Conservation (phyloP, 345 rosid species). For the Melaleuca alternifolia region DNA sequence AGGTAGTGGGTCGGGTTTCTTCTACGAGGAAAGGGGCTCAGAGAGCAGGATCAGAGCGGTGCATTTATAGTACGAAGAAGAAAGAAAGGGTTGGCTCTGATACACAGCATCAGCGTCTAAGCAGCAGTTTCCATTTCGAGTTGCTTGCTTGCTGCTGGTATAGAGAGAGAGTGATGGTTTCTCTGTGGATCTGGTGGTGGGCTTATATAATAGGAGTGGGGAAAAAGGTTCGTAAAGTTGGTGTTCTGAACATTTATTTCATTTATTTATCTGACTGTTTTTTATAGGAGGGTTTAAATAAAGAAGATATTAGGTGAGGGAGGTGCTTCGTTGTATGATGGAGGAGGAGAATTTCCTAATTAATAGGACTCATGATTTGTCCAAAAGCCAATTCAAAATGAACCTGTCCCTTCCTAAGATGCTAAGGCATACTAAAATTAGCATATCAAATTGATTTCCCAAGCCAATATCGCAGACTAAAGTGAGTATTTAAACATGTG, state of each 20-base stretch:
- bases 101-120: neutral
- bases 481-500: neutral
- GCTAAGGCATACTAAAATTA: neutral
- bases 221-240: neutral
- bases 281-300: neutral
- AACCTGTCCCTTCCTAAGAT: neutral
- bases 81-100: neutral
- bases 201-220: neutral
- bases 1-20: neutral
- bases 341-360: neutral
- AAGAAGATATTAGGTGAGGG: neutral
- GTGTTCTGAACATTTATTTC: neutral
- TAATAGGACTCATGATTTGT: neutral
- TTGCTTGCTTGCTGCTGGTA: neutral
- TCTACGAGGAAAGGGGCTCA: neutral
- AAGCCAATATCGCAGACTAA: neutral
- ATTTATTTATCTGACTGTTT: neutral
- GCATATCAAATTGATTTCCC: neutral
- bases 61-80: neutral
- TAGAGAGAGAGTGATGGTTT: neutral
- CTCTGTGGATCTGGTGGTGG: neutral
- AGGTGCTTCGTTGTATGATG: neutral
- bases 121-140: neutral
- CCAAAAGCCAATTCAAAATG: neutral
- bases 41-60: neutral